Conservation (phyloP, 2,329 filamentous ascomycete species). For the Sordariomycetes sp. region DNA sequence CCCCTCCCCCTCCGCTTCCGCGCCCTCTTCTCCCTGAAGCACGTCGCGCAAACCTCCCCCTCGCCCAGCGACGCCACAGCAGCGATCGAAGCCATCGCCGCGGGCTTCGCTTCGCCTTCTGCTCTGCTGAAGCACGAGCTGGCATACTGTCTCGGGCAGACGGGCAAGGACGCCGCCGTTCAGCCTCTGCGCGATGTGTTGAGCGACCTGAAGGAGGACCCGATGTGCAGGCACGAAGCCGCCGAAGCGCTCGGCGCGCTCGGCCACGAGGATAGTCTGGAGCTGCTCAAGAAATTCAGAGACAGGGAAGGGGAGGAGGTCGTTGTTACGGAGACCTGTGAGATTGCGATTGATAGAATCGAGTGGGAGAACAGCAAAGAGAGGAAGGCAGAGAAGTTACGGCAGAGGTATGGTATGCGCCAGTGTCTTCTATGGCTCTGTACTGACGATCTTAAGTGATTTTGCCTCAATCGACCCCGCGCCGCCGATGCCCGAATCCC, state of each 20-base stretch:
- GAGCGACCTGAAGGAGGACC: conserved; percentile 70
- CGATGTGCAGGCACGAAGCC: conserved; percentile 94
- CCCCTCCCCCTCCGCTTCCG: conserved; percentile 86
- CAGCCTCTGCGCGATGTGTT: conserved; percentile 66
- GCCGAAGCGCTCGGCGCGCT: conserved; percentile 90
- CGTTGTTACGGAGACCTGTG: conserved; percentile 89
- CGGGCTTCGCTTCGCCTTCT: conserved; percentile 74
- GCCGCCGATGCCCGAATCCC: conserved; percentile 70
- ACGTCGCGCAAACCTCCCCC: conserved; percentile 63
- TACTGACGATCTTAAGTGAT: conserved; percentile 50
- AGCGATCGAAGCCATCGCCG: conserved; percentile 74
- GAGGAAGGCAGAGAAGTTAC: conserved; percentile 66
- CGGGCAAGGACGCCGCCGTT: conserved; percentile 65
- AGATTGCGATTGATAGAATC: conserved; percentile 90
- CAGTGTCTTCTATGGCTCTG: conserved; percentile 2
- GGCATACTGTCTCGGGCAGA: conserved; percentile 94
- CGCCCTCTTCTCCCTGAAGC: conserved; percentile 94
- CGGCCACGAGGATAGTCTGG: conserved; percentile 64
- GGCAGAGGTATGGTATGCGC: conserved; percentile 55
- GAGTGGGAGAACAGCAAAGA: conserved; percentile 80
- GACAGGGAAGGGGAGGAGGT: conserved; percentile 69
- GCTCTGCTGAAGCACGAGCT: conserved; percentile 93
- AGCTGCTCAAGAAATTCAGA: conserved; percentile 62
- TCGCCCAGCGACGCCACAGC: conserved; percentile 47
- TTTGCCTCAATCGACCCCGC: conserved; percentile 95